Evolutionary conservation across 2,329 filamentous ascomycete species (phyloP).

Genomic region (Paraphaeosphaeria sporulosa): DNA sequence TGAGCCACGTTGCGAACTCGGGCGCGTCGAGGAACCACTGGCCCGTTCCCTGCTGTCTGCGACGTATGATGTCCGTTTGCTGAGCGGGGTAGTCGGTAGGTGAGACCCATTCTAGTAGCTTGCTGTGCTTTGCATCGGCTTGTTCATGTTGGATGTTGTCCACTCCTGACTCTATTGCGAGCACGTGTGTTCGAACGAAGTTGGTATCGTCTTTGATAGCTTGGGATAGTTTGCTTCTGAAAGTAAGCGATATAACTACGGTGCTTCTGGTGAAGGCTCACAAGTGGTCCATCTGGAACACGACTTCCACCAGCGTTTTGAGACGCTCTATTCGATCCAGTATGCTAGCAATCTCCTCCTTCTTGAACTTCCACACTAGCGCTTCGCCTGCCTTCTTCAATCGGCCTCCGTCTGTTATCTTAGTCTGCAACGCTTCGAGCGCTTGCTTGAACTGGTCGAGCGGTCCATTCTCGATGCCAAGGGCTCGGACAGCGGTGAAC

Average conservation of each 20-base stretch:
- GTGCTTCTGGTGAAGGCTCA: slow-evolving; percentile 5
- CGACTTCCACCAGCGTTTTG: slow-evolving; percentile 22
- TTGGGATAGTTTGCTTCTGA: slow-evolving; percentile 23
- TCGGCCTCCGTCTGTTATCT: slow-evolving; percentile 20
- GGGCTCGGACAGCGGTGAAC: too few species aligned
- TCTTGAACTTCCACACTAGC: too few species aligned
- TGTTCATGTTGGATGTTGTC: background rate
- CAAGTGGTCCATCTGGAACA: slow-evolving; percentile 21
- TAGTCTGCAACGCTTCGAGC: slow-evolving; percentile 18
- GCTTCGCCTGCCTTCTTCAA: slow-evolving; percentile 12
- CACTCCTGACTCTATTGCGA: slow-evolving; percentile 6
- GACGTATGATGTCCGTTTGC: slow-evolving; percentile 17
- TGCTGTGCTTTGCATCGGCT: slow-evolving; percentile 2
- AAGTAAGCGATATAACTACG: slow-evolving; percentile 14
- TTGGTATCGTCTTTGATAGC: slow-evolving; percentile 18
- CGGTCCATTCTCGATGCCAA: too few species aligned
- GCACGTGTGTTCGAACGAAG: slow-evolving; percentile 4
- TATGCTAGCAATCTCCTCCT: slow-evolving; percentile 25
- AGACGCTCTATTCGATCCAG: slow-evolving; percentile 25
- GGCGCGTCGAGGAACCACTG: too few species aligned
- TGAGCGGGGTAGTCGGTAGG: slow-evolving; percentile 19
- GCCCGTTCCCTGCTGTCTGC: too few species aligned
- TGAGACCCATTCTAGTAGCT: slow-evolving; percentile 20
- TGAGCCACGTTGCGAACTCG: too few species aligned
- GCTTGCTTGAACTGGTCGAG: too few species aligned